Percentiles rank a stretch among this genome's conserved stretches.
Conservation (phyloP, 2,329 filamentous ascomycete genomes). For the Pseudocercospora macadamiae region DNA sequence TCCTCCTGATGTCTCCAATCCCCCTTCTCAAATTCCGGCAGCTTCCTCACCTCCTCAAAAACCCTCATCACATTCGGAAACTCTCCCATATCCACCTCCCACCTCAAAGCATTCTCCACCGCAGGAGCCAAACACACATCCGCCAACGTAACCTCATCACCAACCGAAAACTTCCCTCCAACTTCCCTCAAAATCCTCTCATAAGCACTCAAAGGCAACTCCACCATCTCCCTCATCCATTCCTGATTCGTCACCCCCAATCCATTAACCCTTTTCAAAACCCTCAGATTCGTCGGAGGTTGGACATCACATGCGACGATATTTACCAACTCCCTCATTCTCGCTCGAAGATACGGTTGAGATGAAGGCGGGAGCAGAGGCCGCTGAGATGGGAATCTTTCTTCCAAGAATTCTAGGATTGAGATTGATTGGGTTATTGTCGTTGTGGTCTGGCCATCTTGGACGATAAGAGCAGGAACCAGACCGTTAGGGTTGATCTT, state of each 20-base stretch:
- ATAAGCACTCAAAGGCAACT: background rate
- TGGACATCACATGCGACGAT: constrained; percentile 63
- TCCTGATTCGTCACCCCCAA: constrained; percentile 6
- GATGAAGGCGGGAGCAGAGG: constrained; percentile 59
- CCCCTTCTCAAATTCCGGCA: constrained; percentile 10
- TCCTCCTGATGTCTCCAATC: constrained; percentile 15
- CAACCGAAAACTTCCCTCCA: constrained; percentile 9
- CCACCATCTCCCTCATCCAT: constrained; percentile 6
- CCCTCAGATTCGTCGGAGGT: constrained; percentile 61
- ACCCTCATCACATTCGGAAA: constrained; percentile 13
- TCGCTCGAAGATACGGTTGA: constrained; percentile 50
- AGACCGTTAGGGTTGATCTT: constrained; percentile 10
- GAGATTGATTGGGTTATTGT: constrained; percentile 55
- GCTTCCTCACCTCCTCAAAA: background rate
- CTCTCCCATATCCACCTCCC: constrained; percentile 10
- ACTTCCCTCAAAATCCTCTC: constrained; percentile 5
- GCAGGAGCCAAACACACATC: constrained; percentile 15
- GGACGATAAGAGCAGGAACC: constrained; percentile 7
- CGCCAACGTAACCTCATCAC: constrained; percentile 10
- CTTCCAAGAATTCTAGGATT: constrained; percentile 65
- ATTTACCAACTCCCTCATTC: constrained; percentile 56
- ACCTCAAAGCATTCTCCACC: constrained; percentile 14
- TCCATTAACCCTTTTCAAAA: constrained; percentile 45
- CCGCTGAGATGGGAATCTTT: constrained; percentile 48
- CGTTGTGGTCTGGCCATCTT: background rate